Base-by-base conservation (phyloP, 805 yeast species). In the Candida corydali region DNA sequence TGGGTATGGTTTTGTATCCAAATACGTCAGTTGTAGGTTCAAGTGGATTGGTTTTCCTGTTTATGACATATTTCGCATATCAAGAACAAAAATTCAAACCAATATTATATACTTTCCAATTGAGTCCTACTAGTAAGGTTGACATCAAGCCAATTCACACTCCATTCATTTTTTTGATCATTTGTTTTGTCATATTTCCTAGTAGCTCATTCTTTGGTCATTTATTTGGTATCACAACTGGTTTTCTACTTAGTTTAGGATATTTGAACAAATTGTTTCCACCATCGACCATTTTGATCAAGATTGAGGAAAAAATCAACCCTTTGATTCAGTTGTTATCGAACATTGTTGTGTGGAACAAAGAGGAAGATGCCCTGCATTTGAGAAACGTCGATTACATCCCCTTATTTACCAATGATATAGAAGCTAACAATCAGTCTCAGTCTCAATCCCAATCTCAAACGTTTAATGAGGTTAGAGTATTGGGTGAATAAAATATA, bases 131-230 rank as follows among this genome's bases (percentile, higher is more conserved):
- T 15, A 17, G 25, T 1, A 22, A 26, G 8, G 18, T 17, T 28
- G 37, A 36, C 5, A 19, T 36, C 8, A 36, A 31, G n/a, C 29
- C 29, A 9, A 39, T 39, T 12, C 43, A 49, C 20, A 82, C 91
- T 0, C 95, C 95, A 11, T 63, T 82, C 26, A 46, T 73, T 17
- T 46, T 73, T 15, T 17, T 33, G 8, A 41, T 50, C 18, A 61
- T 85, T 44, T 43, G 78, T 1, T 14, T 76, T 7, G 38, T 83
- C 5, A 29, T 82, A 18, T 54, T 80, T 28, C 89, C 94, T 1
- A 71, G 75, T 7, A 73, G 86, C 3, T 78, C 87, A 39, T 78
- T 85, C 46, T 63, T 82, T 46, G 93, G 94, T 22, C 95, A 86
- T 55, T 62, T 77, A 38, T 70, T 82, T 26, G 91, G 85, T 4